Evolutionary conservation across 306 rosid species (phyloP), one percentile per base, ranked within the genome.

Genomic region (Fagus sylvatica): DNA sequence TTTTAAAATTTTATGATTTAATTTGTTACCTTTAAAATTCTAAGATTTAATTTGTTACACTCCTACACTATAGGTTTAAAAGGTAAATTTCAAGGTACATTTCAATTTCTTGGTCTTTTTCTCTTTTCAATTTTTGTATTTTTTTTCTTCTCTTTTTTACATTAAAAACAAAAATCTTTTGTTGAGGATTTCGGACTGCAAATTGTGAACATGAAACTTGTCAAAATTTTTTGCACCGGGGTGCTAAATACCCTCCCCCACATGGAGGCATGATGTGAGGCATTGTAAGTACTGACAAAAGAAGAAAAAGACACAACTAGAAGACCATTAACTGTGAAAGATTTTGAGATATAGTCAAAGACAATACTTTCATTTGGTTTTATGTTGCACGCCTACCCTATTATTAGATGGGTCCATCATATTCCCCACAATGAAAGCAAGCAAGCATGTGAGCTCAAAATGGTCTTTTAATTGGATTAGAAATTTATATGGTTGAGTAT

Each of bases 351-450:
- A 59, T 34, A 59, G 79, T 72, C 81, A 72, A 76, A 32, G 56
- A 51, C 70, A 78, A 53, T 28, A 68, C 49, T 53, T 75, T 75
- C 46, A 41, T 78, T 54, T 7, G 78, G 70, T 30, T 57, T 39
- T 41, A 33, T 46, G 17, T 59, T 71, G 79, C 87, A 87, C 64
- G 86, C 90, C 40, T 49, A 62, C 46, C 46, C 70, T 71, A 86
- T 79, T 32, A 79, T 77, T 41, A 0, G n/a, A 15, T 37, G 88
- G 81, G 41, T 73, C 80, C 78, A 70, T 73, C 37, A 42, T 33
- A 7, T 39, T 37, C n/a, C 66, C 34, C 69, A 53, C 59, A 15
- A 28, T 68, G 43, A 74, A 34, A 10, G 61, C 79, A 55, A 10
- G 53, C 75, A 55, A 36, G 15, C 62, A 7, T 42, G 17, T 28